Evolutionary conservation across 306 rosid species (phyloP), one percentile per base, ranked within the genome.

Genomic region (Cicer bijugum): DNA sequence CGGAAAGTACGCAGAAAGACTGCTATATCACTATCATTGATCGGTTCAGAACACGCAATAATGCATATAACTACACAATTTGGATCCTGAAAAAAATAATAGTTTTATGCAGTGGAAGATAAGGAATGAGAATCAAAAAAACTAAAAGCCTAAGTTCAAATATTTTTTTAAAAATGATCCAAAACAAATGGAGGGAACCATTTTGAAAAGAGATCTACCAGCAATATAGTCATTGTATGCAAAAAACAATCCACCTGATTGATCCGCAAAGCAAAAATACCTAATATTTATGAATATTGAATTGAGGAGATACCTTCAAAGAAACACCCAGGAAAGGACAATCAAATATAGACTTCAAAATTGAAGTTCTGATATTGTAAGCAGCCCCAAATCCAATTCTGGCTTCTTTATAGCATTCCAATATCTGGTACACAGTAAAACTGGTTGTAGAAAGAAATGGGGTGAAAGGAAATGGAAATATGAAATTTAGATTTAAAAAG

Each of bases 381-480:
- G 96, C 97, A 60, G 91, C 89, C 80, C 98, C 98, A 84, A 94
- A 88, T 84, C 98, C 96, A 75, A 94, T 75, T 68, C 88, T 90
- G 48, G 92, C 98, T 79, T 91, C 91, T 66, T 89, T 88, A 79
- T 81, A 86, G 79, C 82, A 81, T 74, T 84, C 84, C 76, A 94
- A 65, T 68, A 89, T 81, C 98, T 94, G 95, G 16, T 79, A 23
- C 33, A 86, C 14, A 62, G 84, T 71, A 74, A 71, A 75, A 72
- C 45, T 50, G 58, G 78, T 73, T 52, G 79, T 55, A 81, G 28
- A 76, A 73, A 67, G 63, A 67, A 82, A 80, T 38, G 33, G 33
- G 71, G 76, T 60, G 37, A 56, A 75, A 72, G 63, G 56, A n/a
- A 64, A 72, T 60, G 75, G 38, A 75, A 77, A 70, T 28, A 44